A percentile compares a stretch with the other conserved stretches of the same genome.
Evolutionary conservation across 192 early-diverging fungal species (phyloP).

Genomic region (Glomus cerebriforme): DNA sequence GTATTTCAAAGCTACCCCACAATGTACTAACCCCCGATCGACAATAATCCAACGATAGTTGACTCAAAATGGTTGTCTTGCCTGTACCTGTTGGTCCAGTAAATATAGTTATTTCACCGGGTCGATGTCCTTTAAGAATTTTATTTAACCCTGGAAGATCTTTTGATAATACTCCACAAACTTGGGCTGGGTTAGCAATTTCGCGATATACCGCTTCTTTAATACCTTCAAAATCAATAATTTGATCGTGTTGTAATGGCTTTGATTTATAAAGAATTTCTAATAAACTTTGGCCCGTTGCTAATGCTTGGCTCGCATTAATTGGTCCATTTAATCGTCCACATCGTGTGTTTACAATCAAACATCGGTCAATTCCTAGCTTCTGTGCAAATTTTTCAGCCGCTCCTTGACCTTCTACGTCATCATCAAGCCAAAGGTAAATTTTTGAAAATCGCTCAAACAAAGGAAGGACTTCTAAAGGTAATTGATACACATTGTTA

Average conservation of each 20-base stretch:
- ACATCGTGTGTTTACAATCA: constrained; percentile 52
- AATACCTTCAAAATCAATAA: constrained; percentile 61
- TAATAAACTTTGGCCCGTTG: constrained; percentile 40
- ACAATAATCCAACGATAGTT: constrained; percentile 71
- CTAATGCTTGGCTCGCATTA: constrained; percentile 57
- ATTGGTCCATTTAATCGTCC: constrained; percentile 49
- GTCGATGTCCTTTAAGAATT: constrained; percentile 67
- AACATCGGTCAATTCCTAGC: constrained; percentile 63
- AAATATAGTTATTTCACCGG: constrained; percentile 69
- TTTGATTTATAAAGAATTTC: constrained; percentile 47
- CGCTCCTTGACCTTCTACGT: constrained; percentile 61
- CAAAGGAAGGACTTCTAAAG: constrained; percentile 56
- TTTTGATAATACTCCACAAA: constrained; percentile 59
- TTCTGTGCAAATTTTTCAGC: constrained; percentile 63
- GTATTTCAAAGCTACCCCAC: constrained; percentile 80
- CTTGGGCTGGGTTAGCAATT: constrained; percentile 64
- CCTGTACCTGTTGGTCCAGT: constrained; percentile 72
- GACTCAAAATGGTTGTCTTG: constrained; percentile 73
- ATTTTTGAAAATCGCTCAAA: constrained; percentile 65
- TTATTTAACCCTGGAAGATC: constrained; percentile 66
- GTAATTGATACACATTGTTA: constrained; percentile 55
- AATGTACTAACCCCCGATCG: constrained; percentile 67
- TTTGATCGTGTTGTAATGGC: constrained; percentile 65
- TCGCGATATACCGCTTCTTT: constrained; percentile 66
- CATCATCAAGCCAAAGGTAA: constrained; percentile 71